These are phyloP conservation scores for Trichosporon inkin DNA, from an alignment of 1,284 basidiomycete genomes.

Conservation along the genomic window DNA sequence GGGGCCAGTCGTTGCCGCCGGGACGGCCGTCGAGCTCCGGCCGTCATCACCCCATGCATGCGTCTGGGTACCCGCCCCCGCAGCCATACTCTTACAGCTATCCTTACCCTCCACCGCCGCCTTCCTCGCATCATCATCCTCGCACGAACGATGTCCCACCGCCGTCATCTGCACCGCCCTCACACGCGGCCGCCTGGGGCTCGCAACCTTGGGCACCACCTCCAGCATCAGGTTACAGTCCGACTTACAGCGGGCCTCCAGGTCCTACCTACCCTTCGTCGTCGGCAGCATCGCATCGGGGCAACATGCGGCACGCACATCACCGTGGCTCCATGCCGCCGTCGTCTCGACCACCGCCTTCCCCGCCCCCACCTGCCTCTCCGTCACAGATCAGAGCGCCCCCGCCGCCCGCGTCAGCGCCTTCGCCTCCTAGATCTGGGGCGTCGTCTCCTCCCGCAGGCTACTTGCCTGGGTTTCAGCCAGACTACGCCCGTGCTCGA, in stretches of 20 bases:
- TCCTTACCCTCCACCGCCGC: neutral
- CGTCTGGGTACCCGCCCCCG: neutral
- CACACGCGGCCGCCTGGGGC: neutral
- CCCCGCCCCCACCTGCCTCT: constrained; percentile 19
- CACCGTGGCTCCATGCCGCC: constrained; percentile 1
- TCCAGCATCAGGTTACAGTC: neutral
- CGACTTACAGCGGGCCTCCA: neutral
- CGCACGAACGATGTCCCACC: neutral
- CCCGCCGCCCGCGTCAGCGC: constrained; percentile 17
- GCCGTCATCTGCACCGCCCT: neutral
- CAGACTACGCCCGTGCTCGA: constrained; percentile 18
- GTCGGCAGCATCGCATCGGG: neutral
- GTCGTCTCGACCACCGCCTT: constrained; percentile 1
- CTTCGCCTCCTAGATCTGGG: constrained; percentile 7
- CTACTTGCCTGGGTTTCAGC: constrained; percentile 20
- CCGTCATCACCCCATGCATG: neutral
- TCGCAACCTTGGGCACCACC: constrained; percentile 4
- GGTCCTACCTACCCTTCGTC: neutral
- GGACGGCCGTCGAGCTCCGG: neutral
- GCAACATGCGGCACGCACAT: neutral
- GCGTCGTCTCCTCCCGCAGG: constrained; percentile 4
- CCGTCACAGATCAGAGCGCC: constrained; percentile 17
- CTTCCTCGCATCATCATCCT: neutral
- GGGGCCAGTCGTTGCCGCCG: neutral
- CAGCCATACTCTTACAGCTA: constrained; percentile 2